phyloP scores from a whole-genome alignment of 495 filamentous ascomycete genomes.

The Neurospora tetraspora region DNA sequence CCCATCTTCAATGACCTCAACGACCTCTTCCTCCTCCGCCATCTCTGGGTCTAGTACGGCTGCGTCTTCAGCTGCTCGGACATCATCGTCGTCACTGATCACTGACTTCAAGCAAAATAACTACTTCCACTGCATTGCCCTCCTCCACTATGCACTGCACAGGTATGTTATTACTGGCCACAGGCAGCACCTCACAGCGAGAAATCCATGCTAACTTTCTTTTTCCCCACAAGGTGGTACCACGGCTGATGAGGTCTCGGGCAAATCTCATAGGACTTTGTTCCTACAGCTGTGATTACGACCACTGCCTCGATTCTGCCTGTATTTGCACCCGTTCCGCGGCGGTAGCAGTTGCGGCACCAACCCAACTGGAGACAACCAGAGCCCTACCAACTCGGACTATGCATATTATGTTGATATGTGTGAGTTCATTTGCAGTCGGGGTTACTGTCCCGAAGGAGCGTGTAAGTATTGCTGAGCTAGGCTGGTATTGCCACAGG shows the following conservation, averaged over 20 bases:
- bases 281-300: not conserved
- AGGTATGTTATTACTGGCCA: not conserved
- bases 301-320: not conserved
- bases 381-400: not conserved
- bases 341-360: not conserved
- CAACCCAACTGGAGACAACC: not conserved
- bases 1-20: not conserved
- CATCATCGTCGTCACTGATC: not conserved
- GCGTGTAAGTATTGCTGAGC: not conserved
- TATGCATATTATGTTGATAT: not conserved
- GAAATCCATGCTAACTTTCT: not conserved
- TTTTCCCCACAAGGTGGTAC: not conserved
- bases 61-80: not conserved
- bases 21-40: not conserved
- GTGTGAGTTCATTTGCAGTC: not conserved
- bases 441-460: not conserved
- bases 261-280: not conserved
- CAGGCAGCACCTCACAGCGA: not conserved
- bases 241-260: not conserved
- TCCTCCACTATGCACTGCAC: not conserved
- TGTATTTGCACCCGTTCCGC: not conserved
- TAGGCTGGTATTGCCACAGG: no score
- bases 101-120: not conserved
- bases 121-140: not conserved
- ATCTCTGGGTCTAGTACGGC: not conserved